Evolutionary conservation across 306 rosid species (phyloP).

Genomic region (Sphenostylis stenocarpa): DNA sequence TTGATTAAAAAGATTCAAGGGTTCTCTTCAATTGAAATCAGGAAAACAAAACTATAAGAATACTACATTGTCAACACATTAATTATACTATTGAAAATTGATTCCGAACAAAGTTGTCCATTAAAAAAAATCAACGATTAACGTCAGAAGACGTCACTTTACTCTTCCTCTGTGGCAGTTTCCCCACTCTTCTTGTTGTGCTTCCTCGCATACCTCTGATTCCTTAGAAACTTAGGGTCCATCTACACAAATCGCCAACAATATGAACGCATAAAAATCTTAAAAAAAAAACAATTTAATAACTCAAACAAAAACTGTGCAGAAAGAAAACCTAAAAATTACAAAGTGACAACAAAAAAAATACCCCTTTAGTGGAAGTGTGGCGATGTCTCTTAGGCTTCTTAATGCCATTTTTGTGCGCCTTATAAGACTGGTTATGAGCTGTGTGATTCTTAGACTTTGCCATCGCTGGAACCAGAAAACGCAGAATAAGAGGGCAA

Average conservation of each 20-base stretch:
- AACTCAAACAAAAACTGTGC: not conserved
- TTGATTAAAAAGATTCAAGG: not conserved
- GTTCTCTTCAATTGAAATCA: conserved; percentile 5
- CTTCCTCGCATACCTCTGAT: conserved; percentile 99
- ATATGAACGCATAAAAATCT: not conserved
- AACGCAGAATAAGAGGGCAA: not conserved
- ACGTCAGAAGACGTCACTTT: too few relatives aligned
- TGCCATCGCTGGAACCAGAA: conserved; percentile 68
- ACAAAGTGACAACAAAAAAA: not conserved
- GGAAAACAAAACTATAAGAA: not conserved
- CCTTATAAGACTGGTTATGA: conserved; percentile 96
- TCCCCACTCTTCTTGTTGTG: conserved; percentile 75
- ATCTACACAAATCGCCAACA: conserved; percentile 44
- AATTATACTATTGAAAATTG: conserved; percentile 6
- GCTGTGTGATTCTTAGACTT: conserved; percentile 99
- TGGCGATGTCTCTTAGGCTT: conserved; percentile 93
- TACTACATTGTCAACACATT: conserved; percentile 2
- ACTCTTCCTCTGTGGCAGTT: conserved; percentile 61
- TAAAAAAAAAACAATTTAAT: not conserved
- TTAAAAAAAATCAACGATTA: too few relatives aligned
- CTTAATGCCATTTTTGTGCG: conserved; percentile 94
- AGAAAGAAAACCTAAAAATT: not conserved
- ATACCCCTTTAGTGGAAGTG: conserved; percentile 96
- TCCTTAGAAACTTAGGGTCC: conserved; percentile 98
- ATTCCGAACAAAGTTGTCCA: not conserved